Evolutionary conservation across 192 early-diverging fungal genomes (phyloP), one percentile per base, ranked within the genome.

Genomic region (Backusella circina): DNA sequence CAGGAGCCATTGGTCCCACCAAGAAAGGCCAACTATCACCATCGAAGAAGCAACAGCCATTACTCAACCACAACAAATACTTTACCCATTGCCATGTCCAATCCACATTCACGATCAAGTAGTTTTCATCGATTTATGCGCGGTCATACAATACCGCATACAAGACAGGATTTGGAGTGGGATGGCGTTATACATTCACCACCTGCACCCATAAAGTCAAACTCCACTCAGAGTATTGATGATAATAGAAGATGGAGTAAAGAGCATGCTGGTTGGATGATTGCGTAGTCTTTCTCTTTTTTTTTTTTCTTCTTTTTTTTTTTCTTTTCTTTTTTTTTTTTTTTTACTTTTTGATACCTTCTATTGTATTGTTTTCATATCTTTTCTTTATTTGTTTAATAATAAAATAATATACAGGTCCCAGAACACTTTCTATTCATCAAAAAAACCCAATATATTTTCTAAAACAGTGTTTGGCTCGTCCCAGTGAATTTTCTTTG

Each of bases 131-230:
- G 79, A 35, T 71, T 72, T 9, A 76, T 81, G 30, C 75, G 79
- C 10, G 76, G 79, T 3, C 75, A 76, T 32, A 67, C 66, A 36
- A 33, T 54, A n/a, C 66, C 71, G 1, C 72, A 80, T 38, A 65
- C 47, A 18, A 32, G 79, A 47, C 79, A 81, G 31, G 79, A 81
- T 51, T 35, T 81, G 23, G 79, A 81, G 44, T 81, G 79, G 79
- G 79, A 81, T 51, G 79, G 79, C 23, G 67, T 76, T 4, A 39
- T 65, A 66, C 54, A 66, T 32, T 26, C 35, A 0, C 47, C 71
- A 16, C 71, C 50, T 10, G 32, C 54, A 37, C 18, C 23, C 15
- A 21, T 33, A 1, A 61, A 32, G 18, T 37, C 73, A 12, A 39
- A 38, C n/a, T 74, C 57, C 5, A 36, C 65, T 5, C 57, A 65